Evolutionary conservation across 2,329 filamentous ascomycete genomes (phyloP), one percentile per base, ranked within the genome.

Genomic region (Xylariomycetidae sp.): DNA sequence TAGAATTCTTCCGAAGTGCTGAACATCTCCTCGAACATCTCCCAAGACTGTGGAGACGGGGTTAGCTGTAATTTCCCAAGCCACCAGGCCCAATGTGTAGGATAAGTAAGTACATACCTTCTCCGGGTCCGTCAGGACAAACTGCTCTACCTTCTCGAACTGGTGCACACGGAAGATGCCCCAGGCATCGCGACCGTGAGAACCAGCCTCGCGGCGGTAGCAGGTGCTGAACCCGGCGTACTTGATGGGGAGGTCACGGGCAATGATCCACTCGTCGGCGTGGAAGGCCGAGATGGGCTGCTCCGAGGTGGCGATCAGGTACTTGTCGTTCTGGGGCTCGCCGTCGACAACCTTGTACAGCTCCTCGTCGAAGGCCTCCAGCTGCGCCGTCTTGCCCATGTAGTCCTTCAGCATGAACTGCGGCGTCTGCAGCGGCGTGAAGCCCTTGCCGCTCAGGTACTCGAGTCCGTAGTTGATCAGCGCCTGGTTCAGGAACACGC

Each of bases 91-190:
- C 19, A 19, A 18, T 29, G 12, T 18, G n/a, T n/a, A n/a, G n/a
- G 27, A 29, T n/a, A n/a, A n/a, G n/a, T n/a, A n/a, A 7, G 19
- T 6, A 22, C 19, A 5, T 22, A 32, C 31, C 25, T 90, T 81
- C 54, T 95, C 87, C 0, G 87, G 88, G 51, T 93, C 85, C 44
- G 83, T 78, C 56, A 63, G 50, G 34, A 60, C 54, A 39, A 68
- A 67, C 46, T 68, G 64, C 49, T 68, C 65, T 10, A 68, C 81
- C 75, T 93, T 95, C 61, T 96, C 90, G 54, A 96, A 98, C 60
- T 98, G 90, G 60, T 98, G 92, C 18, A 96, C 89, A 45, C 92
- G 82, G 75, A 95, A 98, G 42, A 96, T 87, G 36, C 92, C 92
- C 92, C 92, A 98, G 13, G 90, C 90, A 59, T 98, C 88, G 57